A percentile compares a stretch with the other conserved stretches of the same genome.
Conservation (phyloP, 2,329 filamentous ascomycete genomes). For the Ceratocystis smalleyi region DNA sequence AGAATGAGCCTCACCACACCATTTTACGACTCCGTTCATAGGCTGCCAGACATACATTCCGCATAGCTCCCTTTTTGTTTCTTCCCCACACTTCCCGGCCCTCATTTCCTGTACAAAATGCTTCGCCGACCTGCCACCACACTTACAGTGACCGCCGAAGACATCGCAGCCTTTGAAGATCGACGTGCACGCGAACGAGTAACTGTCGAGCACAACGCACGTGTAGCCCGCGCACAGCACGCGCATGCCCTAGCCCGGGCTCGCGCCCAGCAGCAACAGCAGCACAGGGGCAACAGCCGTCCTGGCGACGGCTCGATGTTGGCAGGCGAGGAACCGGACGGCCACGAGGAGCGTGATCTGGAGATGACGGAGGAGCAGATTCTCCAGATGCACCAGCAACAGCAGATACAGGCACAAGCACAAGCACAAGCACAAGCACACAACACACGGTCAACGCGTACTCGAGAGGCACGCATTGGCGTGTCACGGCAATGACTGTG, state of each 20-base stretch:
- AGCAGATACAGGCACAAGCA: conserved; percentile 19
- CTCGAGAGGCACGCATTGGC: conserved; percentile 12
- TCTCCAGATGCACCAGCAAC: conserved; percentile 16
- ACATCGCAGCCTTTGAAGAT: conserved; percentile 56
- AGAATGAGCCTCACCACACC: neutral
- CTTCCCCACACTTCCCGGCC: neutral
- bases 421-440: conserved; percentile 20
- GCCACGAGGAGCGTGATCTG: neutral
- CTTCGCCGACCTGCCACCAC: conserved; percentile 53
- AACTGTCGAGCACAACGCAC: conserved; percentile 21
- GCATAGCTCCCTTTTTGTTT: neutral
- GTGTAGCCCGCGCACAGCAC: conserved; percentile 7
- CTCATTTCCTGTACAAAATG: conserved; percentile 28
- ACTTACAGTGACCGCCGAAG: conserved; percentile 52
- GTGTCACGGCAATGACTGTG: conserved; percentile 1
- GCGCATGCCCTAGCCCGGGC: conserved; percentile 10
- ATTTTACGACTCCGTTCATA: too few species aligned
- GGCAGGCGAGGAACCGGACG: conserved; percentile 1
- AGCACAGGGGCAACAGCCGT: conserved; percentile 5
- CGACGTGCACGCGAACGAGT: conserved; percentile 33
- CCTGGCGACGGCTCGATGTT: conserved; percentile 6
- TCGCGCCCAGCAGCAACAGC: conserved; percentile 18
- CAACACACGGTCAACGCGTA: conserved; percentile 7
- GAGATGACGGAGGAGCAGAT: conserved; percentile 15
- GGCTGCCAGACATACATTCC: neutral